Percentiles rank a stretch among this genome's conserved stretches.
Conservation (phyloP, 495 filamentous ascomycete genomes). For the Talaromyces wortmannii region DNA sequence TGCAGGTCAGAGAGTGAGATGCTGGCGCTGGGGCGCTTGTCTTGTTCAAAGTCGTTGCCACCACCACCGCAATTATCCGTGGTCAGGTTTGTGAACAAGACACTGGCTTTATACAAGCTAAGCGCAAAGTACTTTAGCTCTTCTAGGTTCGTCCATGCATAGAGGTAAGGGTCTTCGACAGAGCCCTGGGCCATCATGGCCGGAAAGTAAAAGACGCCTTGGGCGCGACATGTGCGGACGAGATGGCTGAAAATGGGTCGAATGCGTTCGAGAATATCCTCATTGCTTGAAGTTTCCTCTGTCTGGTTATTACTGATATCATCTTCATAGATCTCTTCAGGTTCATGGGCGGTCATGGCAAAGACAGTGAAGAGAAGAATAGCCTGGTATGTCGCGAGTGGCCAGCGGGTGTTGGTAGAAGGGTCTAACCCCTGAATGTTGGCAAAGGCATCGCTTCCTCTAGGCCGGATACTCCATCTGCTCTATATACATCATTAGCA, state of each 20-base stretch:
- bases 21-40: not conserved
- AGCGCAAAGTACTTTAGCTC: slow-evolving; percentile 4
- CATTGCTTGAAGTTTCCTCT: not conserved
- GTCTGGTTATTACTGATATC: not conserved
- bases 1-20: not conserved
- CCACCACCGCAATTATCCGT: not conserved
- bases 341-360: not conserved
- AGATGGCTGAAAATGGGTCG: slow-evolving; percentile 2
- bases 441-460: not conserved
- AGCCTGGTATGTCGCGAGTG: slow-evolving; percentile 2
- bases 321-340: not conserved
- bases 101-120: not conserved
- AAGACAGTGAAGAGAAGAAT: slow-evolving; percentile 4
- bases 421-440: not conserved
- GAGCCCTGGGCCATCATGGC: slow-evolving; percentile 1
- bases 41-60: not conserved
- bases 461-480: slow-evolving; percentile 1
- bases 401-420: not conserved
- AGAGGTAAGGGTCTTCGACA: not conserved
- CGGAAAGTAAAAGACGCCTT: slow-evolving; percentile 1
- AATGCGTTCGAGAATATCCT: not conserved
- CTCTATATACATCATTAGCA: not conserved
- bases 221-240: slow-evolving; percentile 1
- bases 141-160: not conserved
- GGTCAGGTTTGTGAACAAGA: not conserved